Evolutionary conservation across 2,329 filamentous ascomycete genomes (phyloP).

Genomic region (Sordariomycetes sp.): DNA sequence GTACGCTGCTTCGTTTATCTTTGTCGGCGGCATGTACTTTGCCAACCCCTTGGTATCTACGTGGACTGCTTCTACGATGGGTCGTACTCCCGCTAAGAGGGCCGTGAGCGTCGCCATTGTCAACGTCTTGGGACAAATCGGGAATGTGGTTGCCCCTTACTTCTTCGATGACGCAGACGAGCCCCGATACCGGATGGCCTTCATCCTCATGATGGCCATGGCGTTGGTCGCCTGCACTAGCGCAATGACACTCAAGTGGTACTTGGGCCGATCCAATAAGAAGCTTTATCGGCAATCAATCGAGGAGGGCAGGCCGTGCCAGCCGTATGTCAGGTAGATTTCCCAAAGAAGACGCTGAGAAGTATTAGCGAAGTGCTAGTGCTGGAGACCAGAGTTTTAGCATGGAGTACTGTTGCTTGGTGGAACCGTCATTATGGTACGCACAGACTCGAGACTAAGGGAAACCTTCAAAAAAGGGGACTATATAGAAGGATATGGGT

Average conservation of each 20-base stretch:
- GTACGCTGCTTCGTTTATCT: conserved; percentile 33
- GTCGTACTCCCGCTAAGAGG: conserved; percentile 33
- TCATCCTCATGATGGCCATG: conserved; percentile 10
- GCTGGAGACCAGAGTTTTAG: too few relatives aligned
- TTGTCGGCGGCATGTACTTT: conserved; percentile 34
- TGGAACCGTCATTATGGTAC: too few relatives aligned
- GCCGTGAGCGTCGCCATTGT: conserved; percentile 43
- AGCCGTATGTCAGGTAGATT: conserved; percentile 8
- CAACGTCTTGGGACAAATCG: conserved; percentile 45
- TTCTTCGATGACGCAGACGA: conserved; percentile 28
- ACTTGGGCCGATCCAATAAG: conserved; percentile 9
- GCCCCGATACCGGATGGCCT: conserved; percentile 33
- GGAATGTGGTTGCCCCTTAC: conserved; percentile 30
- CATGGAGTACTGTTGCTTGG: too few relatives aligned
- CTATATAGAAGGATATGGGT: too few relatives aligned
- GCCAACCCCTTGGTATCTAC: conserved; percentile 41
- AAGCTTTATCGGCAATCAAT: conserved; percentile 8
- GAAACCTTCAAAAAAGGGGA: too few relatives aligned
- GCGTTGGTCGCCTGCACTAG: neutral
- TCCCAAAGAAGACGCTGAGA: too few relatives aligned
- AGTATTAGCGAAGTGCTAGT: too few relatives aligned
- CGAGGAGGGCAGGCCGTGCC: conserved; percentile 8
- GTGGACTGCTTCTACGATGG: conserved; percentile 45
- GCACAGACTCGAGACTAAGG: too few relatives aligned
- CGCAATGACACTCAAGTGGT: conserved; percentile 8